phyloP scores from a whole-genome alignment of 106 monocot genomes.

The Vanilla planifolia region DNA sequence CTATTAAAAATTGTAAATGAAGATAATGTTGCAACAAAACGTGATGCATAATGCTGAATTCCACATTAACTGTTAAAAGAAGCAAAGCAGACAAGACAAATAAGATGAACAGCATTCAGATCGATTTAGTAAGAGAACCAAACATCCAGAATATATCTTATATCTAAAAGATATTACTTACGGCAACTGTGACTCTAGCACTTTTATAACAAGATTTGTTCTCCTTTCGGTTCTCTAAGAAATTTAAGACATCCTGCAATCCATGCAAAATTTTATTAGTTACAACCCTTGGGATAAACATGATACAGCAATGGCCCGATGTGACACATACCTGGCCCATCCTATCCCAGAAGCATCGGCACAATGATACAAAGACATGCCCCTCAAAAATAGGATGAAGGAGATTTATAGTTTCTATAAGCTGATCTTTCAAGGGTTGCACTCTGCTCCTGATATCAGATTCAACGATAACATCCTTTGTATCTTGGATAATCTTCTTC shows the following conservation, averaged over 20 bases:
- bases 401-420: conserved; percentile 61
- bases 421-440: conserved; percentile 84
- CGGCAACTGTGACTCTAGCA: conserved; percentile 69
- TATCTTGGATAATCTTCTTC: conserved; percentile 93
- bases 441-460: conserved; percentile 80
- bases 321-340: conserved; percentile 77
- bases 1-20: too few species aligned
- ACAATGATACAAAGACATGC: conserved; percentile 78
- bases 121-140: too few species aligned
- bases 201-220: conserved; percentile 87
- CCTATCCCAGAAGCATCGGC: conserved; percentile 90
- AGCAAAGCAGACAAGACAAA: background rate
- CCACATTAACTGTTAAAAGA: background rate
- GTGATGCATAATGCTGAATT: too few species aligned
- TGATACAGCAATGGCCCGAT: background rate
- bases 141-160: too few species aligned
- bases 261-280: background rate
- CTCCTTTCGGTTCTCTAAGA: conserved; percentile 94
- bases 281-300: background rate
- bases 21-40: too few species aligned
- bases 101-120: background rate
- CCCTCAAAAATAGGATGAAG: conserved; percentile 60
- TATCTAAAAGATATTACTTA: conserved; percentile 29
- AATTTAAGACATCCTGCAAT: conserved; percentile 83
- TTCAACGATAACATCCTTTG: conserved; percentile 68